Evolutionary conservation across 1,284 basidiomycete genomes (phyloP).

Genomic region (Boletus mariae): DNA sequence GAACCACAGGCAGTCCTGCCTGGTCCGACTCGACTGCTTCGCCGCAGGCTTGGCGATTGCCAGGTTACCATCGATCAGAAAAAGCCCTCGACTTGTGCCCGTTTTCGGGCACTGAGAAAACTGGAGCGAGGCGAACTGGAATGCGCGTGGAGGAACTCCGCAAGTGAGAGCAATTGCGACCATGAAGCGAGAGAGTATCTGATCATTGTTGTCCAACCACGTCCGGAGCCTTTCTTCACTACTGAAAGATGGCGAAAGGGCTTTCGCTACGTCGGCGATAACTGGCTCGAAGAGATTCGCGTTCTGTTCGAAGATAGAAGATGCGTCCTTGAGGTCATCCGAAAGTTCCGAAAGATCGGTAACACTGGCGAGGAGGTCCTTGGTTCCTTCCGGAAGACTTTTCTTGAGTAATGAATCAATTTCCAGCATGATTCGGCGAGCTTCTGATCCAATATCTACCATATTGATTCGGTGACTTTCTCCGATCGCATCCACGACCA

Average conservation of each 20-base stretch:
- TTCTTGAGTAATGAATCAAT: too few relatives aligned
- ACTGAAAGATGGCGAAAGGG: background rate
- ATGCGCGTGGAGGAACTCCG: background rate
- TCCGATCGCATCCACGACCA: too few relatives aligned
- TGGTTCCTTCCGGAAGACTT: too few relatives aligned
- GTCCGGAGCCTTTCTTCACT: background rate
- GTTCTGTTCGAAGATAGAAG: too few relatives aligned
- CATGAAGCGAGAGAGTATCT: background rate
- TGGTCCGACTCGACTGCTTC: background rate
- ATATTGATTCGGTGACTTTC: too few relatives aligned
- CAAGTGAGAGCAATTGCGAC: background rate
- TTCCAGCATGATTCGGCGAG: too few relatives aligned
- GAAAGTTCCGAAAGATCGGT: too few relatives aligned
- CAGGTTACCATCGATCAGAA: slow-evolving; percentile 2
- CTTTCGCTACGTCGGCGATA: too few relatives aligned
- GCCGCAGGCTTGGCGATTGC: slow-evolving; percentile 6
- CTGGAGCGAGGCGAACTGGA: slow-evolving; percentile 2
- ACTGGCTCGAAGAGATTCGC: too few relatives aligned
- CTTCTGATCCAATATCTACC: too few relatives aligned
- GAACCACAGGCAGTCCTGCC: slow-evolving; percentile 7
- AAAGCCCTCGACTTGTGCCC: background rate
- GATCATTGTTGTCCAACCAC: background rate
- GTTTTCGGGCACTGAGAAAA: background rate
- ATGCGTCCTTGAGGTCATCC: too few relatives aligned
- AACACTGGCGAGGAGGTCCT: too few relatives aligned